Base-by-base conservation (phyloP, 2,329 filamentous ascomycete genomes). In the Hirsutella rhossiliensis region DNA sequence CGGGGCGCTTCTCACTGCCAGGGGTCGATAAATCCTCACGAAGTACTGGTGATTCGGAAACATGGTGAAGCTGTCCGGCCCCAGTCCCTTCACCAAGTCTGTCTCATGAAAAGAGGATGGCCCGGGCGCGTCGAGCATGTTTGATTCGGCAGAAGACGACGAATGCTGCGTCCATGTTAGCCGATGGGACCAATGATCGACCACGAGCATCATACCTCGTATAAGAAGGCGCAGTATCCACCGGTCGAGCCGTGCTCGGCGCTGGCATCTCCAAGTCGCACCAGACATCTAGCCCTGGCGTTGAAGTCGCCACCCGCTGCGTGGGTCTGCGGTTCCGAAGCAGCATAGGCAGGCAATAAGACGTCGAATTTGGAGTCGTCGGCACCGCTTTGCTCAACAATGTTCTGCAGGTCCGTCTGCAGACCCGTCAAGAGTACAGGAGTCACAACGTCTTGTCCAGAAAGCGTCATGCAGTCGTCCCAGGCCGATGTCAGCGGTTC, bases 11-110 rank as follows among this genome's bases (percentile, higher is more conserved):
- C 73, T 62, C 61, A 76, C 74, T 39, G 69, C 70, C 40, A 62
- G 66, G 13, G 69, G 72, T 20, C 75, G 68, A 49, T 72, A 78
- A 5, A 78, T 64, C 11, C 73, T 66, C 20, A 68, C 67, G 45
- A 78, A 78, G 53, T 75, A 77, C 52, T 78, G 74, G 46, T 78
- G 75, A 11, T 69, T 63, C 2, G 75, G 75, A 43, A 78, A 78
- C 0, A 57, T 57, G 32, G 62, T 62, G 47, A 75, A 78, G 37
- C 60, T 56, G 3, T 59, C 57, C 0, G 75, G 70, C 0, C 73
- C 73, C 17, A 62, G 55, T 20, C 61, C 62, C 40, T 62, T 62
- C 41, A 75, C 56, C 11, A 49, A 47, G 45, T 63, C 62, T 42
- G 53, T 51, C 31, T 66, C 57, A 15, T 60, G 53, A 1, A 62